These are phyloP conservation scores for Hura crepitans DNA, from an alignment of 441 rosid genomes.

Conservation along the genomic window DNA sequence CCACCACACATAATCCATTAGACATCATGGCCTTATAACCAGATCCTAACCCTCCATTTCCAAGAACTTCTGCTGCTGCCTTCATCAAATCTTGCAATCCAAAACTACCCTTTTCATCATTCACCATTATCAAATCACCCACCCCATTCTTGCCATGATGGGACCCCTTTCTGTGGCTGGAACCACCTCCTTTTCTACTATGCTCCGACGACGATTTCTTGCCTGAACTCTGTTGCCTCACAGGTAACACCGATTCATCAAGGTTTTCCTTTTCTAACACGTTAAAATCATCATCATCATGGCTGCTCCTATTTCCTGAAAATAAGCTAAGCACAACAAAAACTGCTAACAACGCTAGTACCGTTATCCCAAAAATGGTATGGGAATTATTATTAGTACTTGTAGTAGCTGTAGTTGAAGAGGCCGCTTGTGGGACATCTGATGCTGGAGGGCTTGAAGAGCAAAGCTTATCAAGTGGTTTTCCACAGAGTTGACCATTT, in stretches of 20 bases:
- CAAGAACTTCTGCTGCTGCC: slow-evolving; percentile 87
- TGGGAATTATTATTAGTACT: neutral
- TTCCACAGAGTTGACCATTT: slow-evolving; percentile 59
- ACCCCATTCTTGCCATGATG: slow-evolving; percentile 24
- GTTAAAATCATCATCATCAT: slow-evolving; percentile 42
- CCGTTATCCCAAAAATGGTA: slow-evolving; percentile 20
- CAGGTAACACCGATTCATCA: slow-evolving; percentile 17
- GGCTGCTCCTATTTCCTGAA: slow-evolving; percentile 21
- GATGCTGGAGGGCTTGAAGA: slow-evolving; percentile 6
- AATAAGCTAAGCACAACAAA: slow-evolving; percentile 24
- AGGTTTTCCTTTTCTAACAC: slow-evolving; percentile 42
- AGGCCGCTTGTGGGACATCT: neutral
- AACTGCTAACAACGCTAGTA: slow-evolving; percentile 28
- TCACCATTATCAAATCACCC: slow-evolving; percentile 62
- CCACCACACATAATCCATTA: slow-evolving; percentile 68
- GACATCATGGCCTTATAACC: slow-evolving; percentile 74
- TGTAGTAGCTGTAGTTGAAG: neutral
- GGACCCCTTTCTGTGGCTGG: slow-evolving; percentile 19
- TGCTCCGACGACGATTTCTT: slow-evolving; percentile 21
- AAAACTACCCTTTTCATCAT: slow-evolving; percentile 63
- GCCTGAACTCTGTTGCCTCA: slow-evolving; percentile 11
- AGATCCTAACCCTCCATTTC: slow-evolving; percentile 81
- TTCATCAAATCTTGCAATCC: slow-evolving; percentile 82
- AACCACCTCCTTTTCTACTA: slow-evolving; percentile 23
- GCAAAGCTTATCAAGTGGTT: slow-evolving; percentile 38